These are phyloP conservation scores for Astragalus membranaceus DNA, from an alignment of 306 rosid species.

Conservation along the genomic window DNA sequence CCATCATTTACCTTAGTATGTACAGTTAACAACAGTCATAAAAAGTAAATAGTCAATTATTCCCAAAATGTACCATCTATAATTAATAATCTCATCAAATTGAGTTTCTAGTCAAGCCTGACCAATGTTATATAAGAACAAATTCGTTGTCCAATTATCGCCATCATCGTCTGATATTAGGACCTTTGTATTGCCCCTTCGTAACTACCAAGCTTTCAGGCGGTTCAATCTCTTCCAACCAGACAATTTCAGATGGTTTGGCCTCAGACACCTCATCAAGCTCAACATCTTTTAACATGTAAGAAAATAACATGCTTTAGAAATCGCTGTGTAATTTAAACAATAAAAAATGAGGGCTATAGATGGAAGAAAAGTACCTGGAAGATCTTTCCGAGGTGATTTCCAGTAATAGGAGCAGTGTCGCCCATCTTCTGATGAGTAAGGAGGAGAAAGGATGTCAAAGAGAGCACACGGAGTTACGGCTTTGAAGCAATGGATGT, in stretches of 20 bases:
- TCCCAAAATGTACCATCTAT: not conserved
- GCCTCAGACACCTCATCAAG: constrained; percentile 13
- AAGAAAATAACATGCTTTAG: not conserved
- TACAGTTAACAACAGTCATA: constrained; percentile 25
- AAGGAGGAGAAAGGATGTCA: constrained; percentile 42
- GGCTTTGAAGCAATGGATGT: constrained; percentile 40
- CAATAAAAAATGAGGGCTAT: not conserved
- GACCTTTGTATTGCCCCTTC: constrained; percentile 37
- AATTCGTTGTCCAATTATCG: not conserved
- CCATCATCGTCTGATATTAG: constrained; percentile 28
- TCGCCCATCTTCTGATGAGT: constrained; percentile 32
- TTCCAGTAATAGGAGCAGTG: constrained; percentile 37
- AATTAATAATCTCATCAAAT: not conserved
- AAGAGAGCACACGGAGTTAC: constrained; percentile 40
- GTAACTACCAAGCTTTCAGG: constrained; percentile 27
- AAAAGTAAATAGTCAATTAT: constrained; percentile 11
- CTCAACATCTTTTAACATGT: constrained; percentile 16
- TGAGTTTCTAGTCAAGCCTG: constrained; percentile 14
- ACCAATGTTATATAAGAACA: constrained; percentile 4
- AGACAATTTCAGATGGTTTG: constrained; percentile 25
- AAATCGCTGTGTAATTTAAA: not conserved
- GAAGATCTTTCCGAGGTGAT: constrained; percentile 22
- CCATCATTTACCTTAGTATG: constrained; percentile 14
- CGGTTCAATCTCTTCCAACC: constrained; percentile 35
- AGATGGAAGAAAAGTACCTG: constrained; percentile 23